Evolutionary conservation across 176 grass and related monocot genomes (phyloP).

Genomic region (Rhynchospora breviuscula): DNA sequence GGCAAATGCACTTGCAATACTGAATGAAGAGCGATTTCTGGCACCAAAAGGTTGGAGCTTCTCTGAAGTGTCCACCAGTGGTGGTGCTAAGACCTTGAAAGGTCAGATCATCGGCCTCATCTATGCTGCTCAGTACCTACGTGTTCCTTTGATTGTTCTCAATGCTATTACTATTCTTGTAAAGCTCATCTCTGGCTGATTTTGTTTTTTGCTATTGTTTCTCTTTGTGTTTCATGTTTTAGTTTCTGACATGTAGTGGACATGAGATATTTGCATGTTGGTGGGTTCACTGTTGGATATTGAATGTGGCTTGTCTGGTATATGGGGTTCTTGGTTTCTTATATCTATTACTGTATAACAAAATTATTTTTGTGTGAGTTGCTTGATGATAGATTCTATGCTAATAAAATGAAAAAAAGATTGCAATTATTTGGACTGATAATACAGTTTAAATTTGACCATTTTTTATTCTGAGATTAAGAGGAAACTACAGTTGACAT

Average conservation of each 20-base stretch:
- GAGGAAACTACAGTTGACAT: too few relatives aligned
- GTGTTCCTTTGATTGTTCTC: conserved; percentile 70
- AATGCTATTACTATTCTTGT: conserved; percentile 73
- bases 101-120: conserved; percentile 78
- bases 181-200: conserved; percentile 72
- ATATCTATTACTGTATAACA: not conserved
- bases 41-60: conserved; percentile 73
- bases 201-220: not conserved
- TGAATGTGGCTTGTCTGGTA: not conserved
- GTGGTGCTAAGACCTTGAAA: conserved; percentile 58
- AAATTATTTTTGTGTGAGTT: not conserved
- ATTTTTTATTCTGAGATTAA: too few relatives aligned
- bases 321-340: not conserved
- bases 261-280: not conserved
- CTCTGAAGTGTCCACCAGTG: conserved; percentile 69
- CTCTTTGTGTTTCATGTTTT: not conserved
- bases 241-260: not conserved
- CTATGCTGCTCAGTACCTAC: conserved; percentile 67
- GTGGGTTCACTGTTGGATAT: not conserved
- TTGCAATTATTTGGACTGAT: too few relatives aligned
- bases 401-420: not conserved
- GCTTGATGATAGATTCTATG: not conserved
- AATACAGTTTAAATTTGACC: too few relatives aligned
- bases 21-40: conserved; percentile 83
- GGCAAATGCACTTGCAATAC: conserved; percentile 75